Conservation (phyloP, 2,329 filamentous ascomycete genomes). For the Colletotrichum liaoningense region DNA sequence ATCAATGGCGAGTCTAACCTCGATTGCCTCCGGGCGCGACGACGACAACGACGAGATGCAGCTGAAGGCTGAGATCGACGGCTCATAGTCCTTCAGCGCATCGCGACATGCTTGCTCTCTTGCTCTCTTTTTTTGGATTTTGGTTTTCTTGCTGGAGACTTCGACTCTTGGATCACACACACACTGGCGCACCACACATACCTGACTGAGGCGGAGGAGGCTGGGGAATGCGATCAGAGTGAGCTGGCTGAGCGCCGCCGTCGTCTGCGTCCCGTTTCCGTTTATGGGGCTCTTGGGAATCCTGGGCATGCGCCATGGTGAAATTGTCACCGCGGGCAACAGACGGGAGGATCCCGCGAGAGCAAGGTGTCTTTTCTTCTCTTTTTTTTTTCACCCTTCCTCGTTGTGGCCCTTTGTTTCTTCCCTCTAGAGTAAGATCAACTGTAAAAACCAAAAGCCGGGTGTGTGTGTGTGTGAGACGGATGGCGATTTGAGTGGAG, state of each 20-base stretch:
- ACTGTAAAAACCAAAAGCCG: neutral
- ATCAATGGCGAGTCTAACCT: conserved; percentile 37
- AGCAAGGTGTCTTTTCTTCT: neutral
- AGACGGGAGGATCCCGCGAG: conserved; percentile 3
- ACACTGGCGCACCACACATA: conserved; percentile 45
- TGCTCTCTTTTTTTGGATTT: neutral
- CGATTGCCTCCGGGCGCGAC: conserved; percentile 36
- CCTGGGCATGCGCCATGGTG: conserved; percentile 56
- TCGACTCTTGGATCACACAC: conserved; percentile 30
- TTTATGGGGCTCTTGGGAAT: conserved; percentile 55
- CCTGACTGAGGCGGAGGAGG: conserved; percentile 58
- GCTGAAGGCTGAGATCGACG: conserved; percentile 32
- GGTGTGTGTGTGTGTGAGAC: neutral
- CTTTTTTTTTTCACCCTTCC: neutral
- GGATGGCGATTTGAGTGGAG: neutral
- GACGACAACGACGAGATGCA: conserved; percentile 27
- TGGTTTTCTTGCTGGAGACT: conserved; percentile 29
- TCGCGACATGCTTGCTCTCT: conserved; percentile 13
- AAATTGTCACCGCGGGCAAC: conserved; percentile 24
- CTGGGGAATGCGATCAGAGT: conserved; percentile 55
- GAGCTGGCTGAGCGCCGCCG: conserved; percentile 49
- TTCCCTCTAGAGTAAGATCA: neutral
- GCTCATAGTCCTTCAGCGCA: conserved; percentile 25
- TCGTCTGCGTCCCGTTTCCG: conserved; percentile 62
- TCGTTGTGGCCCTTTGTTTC: neutral